A percentile compares a stretch with the other conserved stretches of the same genome.
These are phyloP conservation scores for Effrenium voratum DNA, from an alignment of 73 alveolate species.

Conservation along the genomic window DNA sequence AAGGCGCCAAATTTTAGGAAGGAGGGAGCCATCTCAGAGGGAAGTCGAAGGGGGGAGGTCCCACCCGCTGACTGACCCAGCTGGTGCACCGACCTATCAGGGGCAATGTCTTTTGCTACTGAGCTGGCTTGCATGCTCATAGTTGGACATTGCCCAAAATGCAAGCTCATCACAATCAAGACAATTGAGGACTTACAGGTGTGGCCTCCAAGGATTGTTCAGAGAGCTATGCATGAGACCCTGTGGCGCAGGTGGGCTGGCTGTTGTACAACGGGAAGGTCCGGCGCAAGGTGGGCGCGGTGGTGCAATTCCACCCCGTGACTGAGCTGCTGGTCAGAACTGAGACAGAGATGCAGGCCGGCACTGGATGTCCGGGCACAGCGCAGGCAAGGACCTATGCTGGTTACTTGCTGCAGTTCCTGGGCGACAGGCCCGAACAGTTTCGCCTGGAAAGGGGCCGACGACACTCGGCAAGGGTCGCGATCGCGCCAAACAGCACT, in stretches of 20 bases:
- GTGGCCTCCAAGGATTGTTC: too few species aligned
- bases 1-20: neutral
- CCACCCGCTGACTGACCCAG: too few species aligned
- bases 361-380: constrained; percentile 15
- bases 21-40: too few species aligned
- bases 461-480: neutral
- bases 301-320: constrained; percentile 65
- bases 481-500: neutral
- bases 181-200: too few species aligned
- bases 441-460: constrained; percentile 8
- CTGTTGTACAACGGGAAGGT: constrained; percentile 86
- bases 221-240: too few species aligned
- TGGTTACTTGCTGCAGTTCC: constrained; percentile 48
- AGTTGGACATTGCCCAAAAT: too few species aligned
- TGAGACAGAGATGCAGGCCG: neutral
- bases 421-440: constrained; percentile 66
- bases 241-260: constrained; percentile 52
- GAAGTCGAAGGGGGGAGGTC: too few species aligned
- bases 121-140: too few species aligned
- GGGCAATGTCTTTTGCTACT: too few species aligned
- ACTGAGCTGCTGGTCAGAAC: neutral
- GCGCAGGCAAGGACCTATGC: constrained; percentile 82
- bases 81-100: too few species aligned
- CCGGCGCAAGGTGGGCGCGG: constrained; percentile 74
- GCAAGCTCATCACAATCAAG: too few species aligned